A percentile compares a stretch with the other conserved stretches of the same genome.
Evolutionary conservation across 2,329 filamentous ascomycete species (phyloP).

Genomic region (Cladophialophora exuberans): DNA sequence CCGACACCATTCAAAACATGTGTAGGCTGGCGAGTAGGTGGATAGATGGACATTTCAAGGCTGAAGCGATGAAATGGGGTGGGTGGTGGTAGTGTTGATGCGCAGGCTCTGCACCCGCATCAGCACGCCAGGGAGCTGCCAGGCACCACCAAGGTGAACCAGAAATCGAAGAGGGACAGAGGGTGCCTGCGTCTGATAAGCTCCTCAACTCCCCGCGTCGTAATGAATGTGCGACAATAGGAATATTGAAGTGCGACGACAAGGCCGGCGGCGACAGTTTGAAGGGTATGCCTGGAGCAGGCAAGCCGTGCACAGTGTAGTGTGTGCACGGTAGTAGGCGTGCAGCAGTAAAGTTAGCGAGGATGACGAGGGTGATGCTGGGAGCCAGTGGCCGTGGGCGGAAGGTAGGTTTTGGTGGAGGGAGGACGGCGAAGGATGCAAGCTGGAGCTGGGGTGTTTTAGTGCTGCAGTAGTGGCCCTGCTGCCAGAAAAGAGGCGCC

Average conservation of each 20-base stretch:
- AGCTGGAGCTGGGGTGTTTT: constrained; percentile 21
- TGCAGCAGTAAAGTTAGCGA: constrained; percentile 29
- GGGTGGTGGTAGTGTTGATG: constrained; percentile 27
- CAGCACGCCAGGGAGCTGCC: constrained; percentile 28
- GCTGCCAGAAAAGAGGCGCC: constrained; percentile 16
- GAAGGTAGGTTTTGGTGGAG: constrained; percentile 26
- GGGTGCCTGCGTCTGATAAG: constrained; percentile 31
- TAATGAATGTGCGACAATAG: constrained; percentile 22
- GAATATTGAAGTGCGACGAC: constrained; percentile 26
- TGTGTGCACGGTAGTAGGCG: constrained; percentile 22
- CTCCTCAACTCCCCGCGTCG: constrained; percentile 17
- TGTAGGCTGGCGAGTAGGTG: constrained; percentile 52
- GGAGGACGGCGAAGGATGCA: constrained; percentile 25
- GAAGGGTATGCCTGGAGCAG: constrained; percentile 12
- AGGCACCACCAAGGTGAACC: constrained; percentile 31
- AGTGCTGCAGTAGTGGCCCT: constrained; percentile 15
- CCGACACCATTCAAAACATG: constrained; percentile 66
- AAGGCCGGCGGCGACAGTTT: constrained; percentile 18
- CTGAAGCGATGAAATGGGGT: constrained; percentile 11
- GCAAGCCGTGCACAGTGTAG: constrained; percentile 17
- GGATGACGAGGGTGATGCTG: constrained; percentile 28
- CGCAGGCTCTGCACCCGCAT: constrained; percentile 29
- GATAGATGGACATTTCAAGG: constrained; percentile 47
- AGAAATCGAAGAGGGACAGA: constrained; percentile 16
- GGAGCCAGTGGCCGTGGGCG: constrained; percentile 20